Evolutionary conservation across 345 rosid species (phyloP).

Genomic region (Balakata baccata): DNA sequence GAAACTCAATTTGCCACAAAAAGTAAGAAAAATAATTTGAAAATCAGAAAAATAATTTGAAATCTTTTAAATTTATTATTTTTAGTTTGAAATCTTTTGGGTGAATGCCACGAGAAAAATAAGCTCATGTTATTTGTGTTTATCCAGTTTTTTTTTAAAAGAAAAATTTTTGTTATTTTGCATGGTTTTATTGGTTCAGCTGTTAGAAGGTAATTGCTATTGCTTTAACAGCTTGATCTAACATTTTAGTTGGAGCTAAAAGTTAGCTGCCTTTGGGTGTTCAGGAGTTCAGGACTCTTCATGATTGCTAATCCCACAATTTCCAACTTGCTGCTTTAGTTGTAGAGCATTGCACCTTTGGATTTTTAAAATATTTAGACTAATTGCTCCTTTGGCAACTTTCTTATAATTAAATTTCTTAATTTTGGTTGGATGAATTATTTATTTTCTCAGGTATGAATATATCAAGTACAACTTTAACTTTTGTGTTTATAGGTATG

Average conservation of each 20-base stretch:
- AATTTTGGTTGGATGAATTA: not conserved
- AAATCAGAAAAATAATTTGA: not conserved
- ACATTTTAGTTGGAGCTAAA: not conserved
- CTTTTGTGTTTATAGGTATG: not conserved
- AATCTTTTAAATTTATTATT: conserved; percentile 31
- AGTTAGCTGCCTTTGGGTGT: not conserved
- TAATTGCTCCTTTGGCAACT: not conserved
- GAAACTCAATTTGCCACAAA: conserved; percentile 46
- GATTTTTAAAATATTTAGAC: not conserved
- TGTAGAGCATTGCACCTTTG: not conserved
- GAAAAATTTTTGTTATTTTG: not conserved
- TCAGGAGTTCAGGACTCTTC: not conserved
- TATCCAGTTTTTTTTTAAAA: conserved; percentile 57
- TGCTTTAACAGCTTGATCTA: not conserved
- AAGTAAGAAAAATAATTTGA: conserved; percentile 37
- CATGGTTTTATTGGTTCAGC: not conserved
- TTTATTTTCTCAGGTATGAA: not conserved
- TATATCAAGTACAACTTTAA: not conserved
- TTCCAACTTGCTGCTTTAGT: not conserved
- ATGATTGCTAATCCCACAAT: not conserved
- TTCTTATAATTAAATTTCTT: not conserved
- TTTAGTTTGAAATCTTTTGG: conserved; percentile 11
- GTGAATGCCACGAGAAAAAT: not conserved
- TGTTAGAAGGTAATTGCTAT: not conserved
- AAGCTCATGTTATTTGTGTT: conserved; percentile 41